Conservation (phyloP, 495 filamentous ascomycete species). For the Penicillium coprophilum region DNA sequence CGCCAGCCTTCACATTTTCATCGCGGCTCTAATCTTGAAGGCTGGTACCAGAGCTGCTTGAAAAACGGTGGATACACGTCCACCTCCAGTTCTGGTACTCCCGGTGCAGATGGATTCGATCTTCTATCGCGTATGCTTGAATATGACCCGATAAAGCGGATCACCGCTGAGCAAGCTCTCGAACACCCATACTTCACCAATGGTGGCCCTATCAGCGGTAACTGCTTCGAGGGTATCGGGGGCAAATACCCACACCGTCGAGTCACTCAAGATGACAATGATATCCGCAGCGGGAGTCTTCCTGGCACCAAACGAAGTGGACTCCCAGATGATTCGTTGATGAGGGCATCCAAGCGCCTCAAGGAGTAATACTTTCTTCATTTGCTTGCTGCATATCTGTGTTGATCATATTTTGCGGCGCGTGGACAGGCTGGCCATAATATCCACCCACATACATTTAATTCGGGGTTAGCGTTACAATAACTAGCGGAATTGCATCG, state of each 20-base stretch:
- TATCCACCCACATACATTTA: conserved; percentile 8
- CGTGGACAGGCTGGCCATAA: conserved; percentile 4
- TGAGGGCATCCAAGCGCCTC: conserved; percentile 46
- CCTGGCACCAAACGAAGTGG: conserved; percentile 92
- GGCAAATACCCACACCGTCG: conserved; percentile 85
- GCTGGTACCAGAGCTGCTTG: conserved; percentile 64
- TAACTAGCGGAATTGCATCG: conserved; percentile 2
- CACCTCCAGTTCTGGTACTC: conserved; percentile 48
- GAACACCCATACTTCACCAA: conserved; percentile 82
- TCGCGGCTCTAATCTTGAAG: conserved; percentile 55
- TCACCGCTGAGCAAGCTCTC: conserved; percentile 82
- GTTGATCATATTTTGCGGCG: background rate
- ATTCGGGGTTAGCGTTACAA: conserved; percentile 14
- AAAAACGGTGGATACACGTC: conserved; percentile 58
- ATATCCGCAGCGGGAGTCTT: conserved; percentile 81
- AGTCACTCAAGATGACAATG: conserved; percentile 92
- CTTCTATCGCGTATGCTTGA: conserved; percentile 79
- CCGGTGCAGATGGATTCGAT: conserved; percentile 76
- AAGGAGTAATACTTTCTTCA: conserved; percentile 38
- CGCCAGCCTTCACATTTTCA: conserved; percentile 41
- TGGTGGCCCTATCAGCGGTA: conserved; percentile 62
- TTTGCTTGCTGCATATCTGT: conserved; percentile 4
- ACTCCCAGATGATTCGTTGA: conserved; percentile 76
- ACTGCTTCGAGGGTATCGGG: conserved; percentile 89
- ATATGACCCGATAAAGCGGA: conserved; percentile 86